Evolutionary conservation across 176 grass and related monocot species (phyloP), one percentile per base, ranked within the genome.

Genomic region (Otatea glauca): DNA sequence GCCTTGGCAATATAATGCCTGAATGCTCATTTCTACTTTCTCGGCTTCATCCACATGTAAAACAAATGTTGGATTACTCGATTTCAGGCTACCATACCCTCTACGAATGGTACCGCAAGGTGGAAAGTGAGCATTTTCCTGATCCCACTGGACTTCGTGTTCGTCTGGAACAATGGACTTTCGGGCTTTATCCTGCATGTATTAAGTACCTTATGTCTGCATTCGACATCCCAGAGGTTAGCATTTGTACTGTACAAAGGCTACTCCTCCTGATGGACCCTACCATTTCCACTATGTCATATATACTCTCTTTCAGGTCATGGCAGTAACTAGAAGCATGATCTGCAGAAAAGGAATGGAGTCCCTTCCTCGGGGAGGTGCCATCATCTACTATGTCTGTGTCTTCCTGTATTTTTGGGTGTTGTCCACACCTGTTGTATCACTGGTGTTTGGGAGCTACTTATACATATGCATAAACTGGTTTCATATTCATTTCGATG

Each of bases 171-270:
- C 90, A 96, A 64, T 96, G 85, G 93, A 96, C 97, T 21, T 96
- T 99, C 21, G 97, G 97, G 13, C 86, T 99, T 67, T 99, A 99
- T 75, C 96, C 96, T 72, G 96, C 96, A 20, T 94, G 93, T 92
- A 96, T 99, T 63, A 99, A 99, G 86, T 99, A 99, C 78, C 91
- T 99, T 23, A 99, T 99, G 97, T 99, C 97, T 16, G 97, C 97
- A 71, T 99, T 99, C 38, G 97, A 99, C 56, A 78, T 99, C 61
- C 93, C 97, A 13, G 97, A 99, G 97, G 96, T 99, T 77, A 81
- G 50, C 70, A 14, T 85, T 61, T 23, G 21, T 79, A 81, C 65
- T 60, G 38, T 49, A 41, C 39, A 17, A 71, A 63, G 5, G 65
- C 41, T 14, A 58, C 39, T 64, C 9, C 23, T 86, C 68, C 82